phyloP scores from a whole-genome alignment of 345 rosid genomes.

The Linum lewisii region DNA sequence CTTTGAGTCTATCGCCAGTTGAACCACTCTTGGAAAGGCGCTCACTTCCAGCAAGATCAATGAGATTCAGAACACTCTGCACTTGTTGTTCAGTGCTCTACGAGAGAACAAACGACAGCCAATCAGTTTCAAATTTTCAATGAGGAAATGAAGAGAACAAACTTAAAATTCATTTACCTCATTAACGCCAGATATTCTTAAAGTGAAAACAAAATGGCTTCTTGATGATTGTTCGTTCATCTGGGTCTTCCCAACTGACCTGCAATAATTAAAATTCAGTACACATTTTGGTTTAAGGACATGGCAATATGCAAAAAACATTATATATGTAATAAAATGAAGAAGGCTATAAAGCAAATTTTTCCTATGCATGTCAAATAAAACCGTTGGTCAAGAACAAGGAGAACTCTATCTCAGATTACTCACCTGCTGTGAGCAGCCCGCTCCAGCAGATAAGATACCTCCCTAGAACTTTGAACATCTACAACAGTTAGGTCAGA shows the following conservation, averaged over 20 bases:
- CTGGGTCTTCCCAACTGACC: slow-evolving; percentile 93
- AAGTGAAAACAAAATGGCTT: slow-evolving; percentile 91
- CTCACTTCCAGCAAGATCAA: slow-evolving; percentile 99
- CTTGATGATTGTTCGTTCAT: slow-evolving; percentile 97
- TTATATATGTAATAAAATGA: not conserved
- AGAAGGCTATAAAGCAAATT: not conserved
- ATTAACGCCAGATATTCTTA: slow-evolving; percentile 72
- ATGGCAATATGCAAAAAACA: not conserved
- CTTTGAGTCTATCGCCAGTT: slow-evolving; percentile 86
- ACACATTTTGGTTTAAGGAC: not conserved
- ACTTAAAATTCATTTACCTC: slow-evolving; percentile 43
- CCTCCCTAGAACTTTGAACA: slow-evolving; percentile 21
- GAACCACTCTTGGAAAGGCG: slow-evolving; percentile 96
- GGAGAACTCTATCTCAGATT: not conserved
- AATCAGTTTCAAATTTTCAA: slow-evolving; percentile 3
- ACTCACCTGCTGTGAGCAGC: slow-evolving; percentile 79
- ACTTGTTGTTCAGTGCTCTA: slow-evolving; percentile 95
- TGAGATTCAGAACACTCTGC: slow-evolving; percentile 91
- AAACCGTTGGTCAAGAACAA: no score
- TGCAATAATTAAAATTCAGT: slow-evolving; percentile 17
- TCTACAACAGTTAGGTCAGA: slow-evolving; percentile 28
- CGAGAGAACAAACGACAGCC: slow-evolving; percentile 7
- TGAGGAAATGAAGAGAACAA: not conserved
- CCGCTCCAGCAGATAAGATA: slow-evolving; percentile 52
- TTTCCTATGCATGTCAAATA: not conserved